Evolutionary conservation across 139 green algal genomes (phyloP), one percentile per base, ranked within the genome.

Genomic region (Chlamydomonas sp.): DNA sequence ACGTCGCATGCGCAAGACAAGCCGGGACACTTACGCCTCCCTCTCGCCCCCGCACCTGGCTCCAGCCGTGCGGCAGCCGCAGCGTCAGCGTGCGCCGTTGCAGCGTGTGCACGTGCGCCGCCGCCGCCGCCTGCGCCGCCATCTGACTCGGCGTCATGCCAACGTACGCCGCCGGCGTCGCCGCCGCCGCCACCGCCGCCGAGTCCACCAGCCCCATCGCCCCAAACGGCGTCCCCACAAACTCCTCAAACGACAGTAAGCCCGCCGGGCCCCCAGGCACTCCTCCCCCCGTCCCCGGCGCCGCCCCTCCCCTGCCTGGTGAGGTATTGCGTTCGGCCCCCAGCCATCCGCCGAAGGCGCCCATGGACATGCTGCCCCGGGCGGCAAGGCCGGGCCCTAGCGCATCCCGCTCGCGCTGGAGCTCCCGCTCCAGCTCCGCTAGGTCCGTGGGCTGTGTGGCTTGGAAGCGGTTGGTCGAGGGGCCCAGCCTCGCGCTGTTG

Each of bases 31-130:
- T 49, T 49, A 49, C 31, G 31, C 31, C 31, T 49, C 31, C 31
- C 31, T 49, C 31, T 49, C 31, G 31, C 31, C 31, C 31, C 31
- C 31, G 31, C 31, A 49, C 31, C 31, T 49, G 31, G 8, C 6
- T 5, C 63, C 87, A 74, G 9, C 75, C 59, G 59, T 90, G 80
- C 57, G 85, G 80, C 74, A 90, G 61, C 59, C 76, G 64, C 77
- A 84, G 57, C 76, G 78, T 73, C 60, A 89, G 77, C 57, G 85
- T 89, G 16, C 85, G 75, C 7, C 85, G 85, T 67, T 89, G 85
- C 85, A 89, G 85, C 14, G 77, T 78, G 63, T 84, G 85, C 66
- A 89, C 76, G 49, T 84, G 76, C 49, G 57, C 6, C 63, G 72
- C 61, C 77, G 84, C 61, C 85, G 18, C 31, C 64, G 83, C 75